Base-by-base conservation (phyloP, 768 basidiomycete species). In the Lyophyllum atratum region DNA sequence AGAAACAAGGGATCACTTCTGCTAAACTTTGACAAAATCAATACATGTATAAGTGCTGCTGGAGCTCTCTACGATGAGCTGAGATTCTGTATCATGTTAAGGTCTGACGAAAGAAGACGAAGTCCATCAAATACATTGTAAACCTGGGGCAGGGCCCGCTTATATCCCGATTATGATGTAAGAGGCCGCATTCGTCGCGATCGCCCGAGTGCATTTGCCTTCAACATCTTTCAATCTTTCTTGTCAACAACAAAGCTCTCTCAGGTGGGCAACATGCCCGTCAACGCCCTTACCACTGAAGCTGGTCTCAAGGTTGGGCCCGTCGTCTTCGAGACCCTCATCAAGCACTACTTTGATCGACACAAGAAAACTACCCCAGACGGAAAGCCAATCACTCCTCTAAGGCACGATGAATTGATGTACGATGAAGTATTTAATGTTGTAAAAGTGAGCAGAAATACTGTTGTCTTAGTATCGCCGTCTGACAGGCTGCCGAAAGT, bases 311-410 rank as follows among this genome's bases (percentile, higher is more conserved):
- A 77, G 64, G 74, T 89, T n/a, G 90, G 87, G 0, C 90, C 90
- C 4, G 69, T 91, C 52, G 77, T 91, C 31, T 67, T 92, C 21
- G 89, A 87, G 62, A 92, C 89, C 0, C 78, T 93, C n/a, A 78
- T 93, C 66, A 90, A 89, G 68, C 93, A 95, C 68, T 95, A 93
- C 70, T 83, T 95, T 47, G 86, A 89, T 43, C 81, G 85, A 14
- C 69, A 84, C 47, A 84, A 76, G 70, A 75, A 73, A 22, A 77
- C 80, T 55, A 49, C 67, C 24, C 63, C 64, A 10, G 71, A 74
- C 37, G 70, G 76, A 19, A 71, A 70, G 47, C 74, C 78, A 3
- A 73, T 72, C 44, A 81, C 80, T 14, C 74, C 76, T 34, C 73
- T 91, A 54, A 77, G 83, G 64, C 80, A 86, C 64, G 86, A 92